Percentiles rank a stretch among this genome's conserved stretches.
phyloP scores from a whole-genome alignment of 805 yeast species.

The Metschnikowia arizonensis region DNA sequence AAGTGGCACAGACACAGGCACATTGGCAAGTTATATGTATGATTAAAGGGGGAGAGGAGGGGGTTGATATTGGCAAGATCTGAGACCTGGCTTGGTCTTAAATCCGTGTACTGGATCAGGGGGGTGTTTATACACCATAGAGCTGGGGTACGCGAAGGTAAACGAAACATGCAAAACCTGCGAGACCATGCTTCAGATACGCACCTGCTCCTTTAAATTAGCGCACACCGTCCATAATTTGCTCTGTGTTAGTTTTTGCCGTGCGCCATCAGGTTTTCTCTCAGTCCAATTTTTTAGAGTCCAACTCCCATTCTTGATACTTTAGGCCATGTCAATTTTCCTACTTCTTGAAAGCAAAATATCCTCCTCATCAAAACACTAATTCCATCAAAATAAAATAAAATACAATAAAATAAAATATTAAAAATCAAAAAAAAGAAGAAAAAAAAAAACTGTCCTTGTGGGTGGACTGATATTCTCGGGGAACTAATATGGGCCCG shows the following conservation, averaged over 20 bases:
- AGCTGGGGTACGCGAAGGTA: not conserved
- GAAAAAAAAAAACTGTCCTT: not conserved
- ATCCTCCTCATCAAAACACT: no score
- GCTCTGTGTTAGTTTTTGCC: not conserved
- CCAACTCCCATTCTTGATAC: not conserved
- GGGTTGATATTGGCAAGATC: no score
- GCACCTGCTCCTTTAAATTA: not conserved
- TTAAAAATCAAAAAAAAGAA: no score
- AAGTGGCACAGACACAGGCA: no score
- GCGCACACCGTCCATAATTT: not conserved
- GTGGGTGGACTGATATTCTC: not conserved
- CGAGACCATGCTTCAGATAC: not conserved
- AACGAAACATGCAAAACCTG: not conserved
- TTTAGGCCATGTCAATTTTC: not conserved
- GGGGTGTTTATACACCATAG: not conserved
- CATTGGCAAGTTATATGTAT: no score
- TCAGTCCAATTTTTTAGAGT: not conserved
- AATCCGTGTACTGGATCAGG: not conserved
- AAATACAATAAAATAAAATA: no score
- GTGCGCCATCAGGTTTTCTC: not conserved
- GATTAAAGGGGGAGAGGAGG: no score
- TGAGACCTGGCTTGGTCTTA: no score
- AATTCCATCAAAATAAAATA: no score
- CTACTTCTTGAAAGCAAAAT: not conserved
- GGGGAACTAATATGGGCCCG: not conserved